A percentile compares a stretch with the other conserved stretches of the same genome.
Conservation (phyloP, 768 basidiomycete genomes). For the Fomitopsis serialis region DNA sequence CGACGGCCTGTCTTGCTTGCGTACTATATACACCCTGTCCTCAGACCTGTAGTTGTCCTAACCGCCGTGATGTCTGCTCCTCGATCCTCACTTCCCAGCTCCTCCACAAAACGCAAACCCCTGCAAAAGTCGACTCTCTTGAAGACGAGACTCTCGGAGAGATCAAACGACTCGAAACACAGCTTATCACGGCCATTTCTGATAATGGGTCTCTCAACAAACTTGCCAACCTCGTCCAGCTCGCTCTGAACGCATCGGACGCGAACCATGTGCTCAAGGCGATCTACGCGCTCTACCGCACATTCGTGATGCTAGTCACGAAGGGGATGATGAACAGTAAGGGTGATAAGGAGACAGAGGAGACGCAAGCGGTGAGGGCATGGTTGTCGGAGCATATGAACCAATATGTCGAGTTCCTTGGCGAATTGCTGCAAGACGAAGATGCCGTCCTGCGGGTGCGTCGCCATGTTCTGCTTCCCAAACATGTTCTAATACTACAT, state of each 20-base stretch:
- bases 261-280: slow-evolving; percentile 63
- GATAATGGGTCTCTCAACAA: slow-evolving; percentile 66
- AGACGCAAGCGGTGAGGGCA: slow-evolving; percentile 52
- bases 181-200: slow-evolving; percentile 48
- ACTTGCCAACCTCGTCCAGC: slow-evolving; percentile 65
- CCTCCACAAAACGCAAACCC: slow-evolving; percentile 23
- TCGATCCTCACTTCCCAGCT: slow-evolving; percentile 13
- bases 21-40: too few relatives aligned
- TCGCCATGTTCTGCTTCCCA: not conserved
- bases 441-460: slow-evolving; percentile 73
- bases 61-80: not conserved
- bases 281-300: slow-evolving; percentile 77
- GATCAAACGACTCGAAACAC: slow-evolving; percentile 48
- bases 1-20: too few relatives aligned
- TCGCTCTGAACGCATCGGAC: slow-evolving; percentile 43
- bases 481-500: not conserved
- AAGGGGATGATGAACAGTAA: slow-evolving; percentile 48
- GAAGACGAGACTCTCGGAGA: slow-evolving; percentile 9
- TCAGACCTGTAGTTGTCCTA: too few relatives aligned
- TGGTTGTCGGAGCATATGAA: slow-evolving; percentile 81
- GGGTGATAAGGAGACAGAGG: slow-evolving; percentile 47
- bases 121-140: not conserved
- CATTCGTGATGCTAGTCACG: slow-evolving; percentile 61
- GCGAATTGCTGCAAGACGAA: slow-evolving; percentile 67
- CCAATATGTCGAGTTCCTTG: slow-evolving; percentile 63